Evolutionary conservation across 2,329 filamentous ascomycete genomes (phyloP).

Genomic region (Fusarium stilboides): DNA sequence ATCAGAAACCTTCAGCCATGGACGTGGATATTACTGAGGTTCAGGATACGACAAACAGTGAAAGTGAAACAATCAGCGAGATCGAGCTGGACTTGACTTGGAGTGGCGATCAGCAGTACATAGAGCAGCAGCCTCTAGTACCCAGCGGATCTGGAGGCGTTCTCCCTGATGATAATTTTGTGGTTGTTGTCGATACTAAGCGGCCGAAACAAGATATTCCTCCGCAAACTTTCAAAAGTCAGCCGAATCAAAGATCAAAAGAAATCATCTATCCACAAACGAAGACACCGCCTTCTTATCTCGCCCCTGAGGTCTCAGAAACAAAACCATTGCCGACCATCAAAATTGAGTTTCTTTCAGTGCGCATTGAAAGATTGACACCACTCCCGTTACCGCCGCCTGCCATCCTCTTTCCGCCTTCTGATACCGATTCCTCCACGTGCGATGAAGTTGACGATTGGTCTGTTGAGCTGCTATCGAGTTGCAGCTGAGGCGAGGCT

Average conservation of each 20-base stretch:
- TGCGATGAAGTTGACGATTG: background rate
- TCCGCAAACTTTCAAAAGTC: background rate
- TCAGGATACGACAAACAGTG: constrained; percentile 54
- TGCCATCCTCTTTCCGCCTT: background rate
- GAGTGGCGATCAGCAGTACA: constrained; percentile 59
- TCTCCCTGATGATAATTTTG: constrained; percentile 74
- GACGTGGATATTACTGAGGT: constrained; percentile 48
- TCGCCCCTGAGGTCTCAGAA: constrained; percentile 31
- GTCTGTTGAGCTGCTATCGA: background rate
- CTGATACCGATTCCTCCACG: background rate
- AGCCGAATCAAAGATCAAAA: constrained; percentile 54
- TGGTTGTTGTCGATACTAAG: constrained; percentile 67
- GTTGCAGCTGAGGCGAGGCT: too few species aligned
- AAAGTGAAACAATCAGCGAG: constrained; percentile 53
- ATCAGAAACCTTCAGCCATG: constrained; percentile 38
- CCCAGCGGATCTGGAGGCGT: constrained; percentile 72
- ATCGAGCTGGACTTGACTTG: constrained; percentile 63
- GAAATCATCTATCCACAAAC: constrained; percentile 59
- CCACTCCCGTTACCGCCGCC: background rate
- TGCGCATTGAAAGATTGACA: background rate
- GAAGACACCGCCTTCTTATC: constrained; percentile 58
- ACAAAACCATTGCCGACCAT: constrained; percentile 40
- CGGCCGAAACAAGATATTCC: constrained; percentile 55
- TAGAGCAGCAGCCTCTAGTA: constrained; percentile 60
- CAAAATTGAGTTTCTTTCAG: constrained; percentile 60